Base-by-base conservation (phyloP, 2,329 filamentous ascomycete species). In the Aspergillus sp. region DNA sequence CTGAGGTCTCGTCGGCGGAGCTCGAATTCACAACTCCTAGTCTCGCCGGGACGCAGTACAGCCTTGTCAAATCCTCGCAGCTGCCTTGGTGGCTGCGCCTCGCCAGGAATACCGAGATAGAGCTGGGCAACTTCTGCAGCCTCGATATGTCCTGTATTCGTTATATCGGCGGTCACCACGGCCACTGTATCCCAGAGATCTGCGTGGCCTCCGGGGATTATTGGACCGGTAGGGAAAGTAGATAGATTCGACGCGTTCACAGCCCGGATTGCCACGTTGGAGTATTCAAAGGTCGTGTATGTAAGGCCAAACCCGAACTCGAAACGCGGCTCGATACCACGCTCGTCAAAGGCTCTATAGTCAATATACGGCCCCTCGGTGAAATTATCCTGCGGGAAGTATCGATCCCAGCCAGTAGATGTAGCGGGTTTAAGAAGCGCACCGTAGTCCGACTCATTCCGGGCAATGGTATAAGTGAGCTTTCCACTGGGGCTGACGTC, bases 381-480 rank as follows among this genome's bases (percentile, higher is more conserved):
- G 56, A 58, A 58, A 37, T 51, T 48, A 17, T 42, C 40, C 19
- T 58, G 56, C 12, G 56, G 56, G 47, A 56, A 58, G 3, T 55
- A 55, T 20, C 27, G 49, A 47, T 47, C 9, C n/a, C 44, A 49
- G 0, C 59, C 61, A 1, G 63, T 56, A 4, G 64, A 61, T 34
- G 57, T 46, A 0, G 57, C 3, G 1, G 63, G 65, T 1, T 61
- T 46, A 17, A 68, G 52, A 3, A 68, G 7, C 3, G 27, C 9
- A 4, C 78, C 80, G 61, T 88, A 88, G 65, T 88, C 85, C 0
- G 76, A 75, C 42, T 80, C 79, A 52, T 82, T 80, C 51, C 74
- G 77, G 0, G 85, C 84, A 0, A 88, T 78, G 0, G 86, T 88
- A 66, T 86, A 88, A 0, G 85, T 83, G 1, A 88, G 75, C 57